phyloP scores from a whole-genome alignment of 495 filamentous ascomycete species.

The Oleoguttula mirabilis region DNA sequence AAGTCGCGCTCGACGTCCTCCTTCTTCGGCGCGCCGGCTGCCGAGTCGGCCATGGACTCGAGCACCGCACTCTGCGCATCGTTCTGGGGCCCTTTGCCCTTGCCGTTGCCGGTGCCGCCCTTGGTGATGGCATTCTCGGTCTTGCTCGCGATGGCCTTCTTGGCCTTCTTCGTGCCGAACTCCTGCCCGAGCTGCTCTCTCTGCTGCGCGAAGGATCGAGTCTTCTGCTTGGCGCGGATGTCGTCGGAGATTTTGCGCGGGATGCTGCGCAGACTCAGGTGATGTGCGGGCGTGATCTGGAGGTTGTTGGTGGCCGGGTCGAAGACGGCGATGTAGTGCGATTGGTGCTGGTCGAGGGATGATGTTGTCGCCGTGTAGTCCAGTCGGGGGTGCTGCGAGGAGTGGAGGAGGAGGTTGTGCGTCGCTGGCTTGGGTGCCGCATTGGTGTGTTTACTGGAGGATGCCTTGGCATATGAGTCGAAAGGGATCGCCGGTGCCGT shows the following conservation, averaged over 20 bases:
- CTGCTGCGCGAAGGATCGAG: conserved; percentile 23
- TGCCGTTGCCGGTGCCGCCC: background rate
- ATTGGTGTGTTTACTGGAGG: conserved; percentile 17
- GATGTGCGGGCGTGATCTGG: conserved; percentile 62
- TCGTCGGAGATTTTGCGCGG: conserved; percentile 21
- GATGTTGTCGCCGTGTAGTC: conserved; percentile 47
- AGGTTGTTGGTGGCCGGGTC: conserved; percentile 62
- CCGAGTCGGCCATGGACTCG: conserved; percentile 25
- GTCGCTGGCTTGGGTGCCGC: conserved; percentile 14
- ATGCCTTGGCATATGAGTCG: conserved; percentile 10
- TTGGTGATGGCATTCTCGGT: conserved; percentile 62
- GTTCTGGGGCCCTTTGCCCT: conserved; percentile 8
- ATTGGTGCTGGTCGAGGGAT: conserved; percentile 49
- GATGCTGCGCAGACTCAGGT: conserved; percentile 47
- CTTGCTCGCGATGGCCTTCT: conserved; percentile 65
- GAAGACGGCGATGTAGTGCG: conserved; percentile 79
- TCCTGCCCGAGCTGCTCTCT: conserved; percentile 66
- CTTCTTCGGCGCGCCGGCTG: conserved; percentile 45
- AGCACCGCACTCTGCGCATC: conserved; percentile 22
- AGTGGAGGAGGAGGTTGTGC: conserved; percentile 64
- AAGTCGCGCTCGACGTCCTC: conserved; percentile 53
- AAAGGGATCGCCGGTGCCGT: conserved; percentile 8
- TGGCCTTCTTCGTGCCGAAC: conserved; percentile 90
- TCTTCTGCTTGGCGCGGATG: conserved; percentile 37
- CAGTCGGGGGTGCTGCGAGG: conserved; percentile 60